These are phyloP conservation scores for Gaeumannomyces sp. DNA, from an alignment of 2,329 filamentous ascomycete genomes.

Conservation along the genomic window DNA sequence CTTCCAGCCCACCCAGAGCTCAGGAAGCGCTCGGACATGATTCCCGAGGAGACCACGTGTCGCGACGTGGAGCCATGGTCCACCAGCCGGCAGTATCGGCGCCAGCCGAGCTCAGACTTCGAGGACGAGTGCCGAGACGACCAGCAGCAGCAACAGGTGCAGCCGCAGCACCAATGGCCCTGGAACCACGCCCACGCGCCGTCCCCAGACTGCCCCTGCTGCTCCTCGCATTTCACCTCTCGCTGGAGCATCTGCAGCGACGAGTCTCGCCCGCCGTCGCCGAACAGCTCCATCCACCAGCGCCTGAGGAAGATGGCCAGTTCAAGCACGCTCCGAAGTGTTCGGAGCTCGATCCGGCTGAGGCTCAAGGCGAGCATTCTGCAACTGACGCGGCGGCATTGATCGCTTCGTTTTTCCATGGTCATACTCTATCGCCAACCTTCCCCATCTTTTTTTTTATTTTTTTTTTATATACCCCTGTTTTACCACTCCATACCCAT, in stretches of 20 bases:
- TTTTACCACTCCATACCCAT: neutral
- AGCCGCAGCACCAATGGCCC: neutral
- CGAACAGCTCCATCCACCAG: slow-evolving; percentile 6
- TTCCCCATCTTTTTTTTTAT: neutral
- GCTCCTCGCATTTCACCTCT: neutral
- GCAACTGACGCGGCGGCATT: slow-evolving; percentile 4
- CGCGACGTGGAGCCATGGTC: neutral
- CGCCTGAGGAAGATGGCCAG: slow-evolving; percentile 8
- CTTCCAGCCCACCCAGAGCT: neutral
- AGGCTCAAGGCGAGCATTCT: slow-evolving; percentile 2
- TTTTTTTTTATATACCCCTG: neutral
- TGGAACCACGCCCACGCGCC: slow-evolving; percentile 1
- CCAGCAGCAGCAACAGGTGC: neutral
- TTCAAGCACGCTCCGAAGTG: slow-evolving; percentile 4
- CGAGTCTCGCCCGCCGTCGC: slow-evolving; percentile 6
- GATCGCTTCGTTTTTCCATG: neutral
- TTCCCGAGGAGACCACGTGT: neutral
- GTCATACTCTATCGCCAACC: neutral
- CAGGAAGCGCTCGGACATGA: neutral
- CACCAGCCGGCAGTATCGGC: neutral
- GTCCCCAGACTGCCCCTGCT: slow-evolving; percentile 3
- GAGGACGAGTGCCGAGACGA: neutral
- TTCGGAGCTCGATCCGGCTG: neutral
- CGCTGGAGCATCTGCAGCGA: slow-evolving; percentile 10
- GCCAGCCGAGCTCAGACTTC: neutral